phyloP scores from a whole-genome alignment of 768 basidiomycete genomes.

The Auricularia sp. region DNA sequence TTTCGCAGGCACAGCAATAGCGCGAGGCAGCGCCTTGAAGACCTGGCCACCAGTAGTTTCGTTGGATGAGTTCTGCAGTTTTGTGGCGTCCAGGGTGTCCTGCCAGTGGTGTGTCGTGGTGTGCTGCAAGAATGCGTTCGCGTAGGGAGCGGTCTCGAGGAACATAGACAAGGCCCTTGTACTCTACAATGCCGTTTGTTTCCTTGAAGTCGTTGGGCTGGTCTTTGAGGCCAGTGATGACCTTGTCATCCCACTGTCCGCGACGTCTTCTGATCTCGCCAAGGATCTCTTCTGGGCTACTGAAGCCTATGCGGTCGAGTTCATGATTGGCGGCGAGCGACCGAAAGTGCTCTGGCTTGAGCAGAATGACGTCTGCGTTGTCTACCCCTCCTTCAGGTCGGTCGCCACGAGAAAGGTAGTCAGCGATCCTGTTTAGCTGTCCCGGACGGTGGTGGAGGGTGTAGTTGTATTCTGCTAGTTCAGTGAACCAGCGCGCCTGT shows the following conservation, averaged over 20 bases:
- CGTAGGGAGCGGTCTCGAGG: conserved; percentile 12
- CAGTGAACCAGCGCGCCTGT: too few species aligned
- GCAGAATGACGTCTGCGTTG: not conserved
- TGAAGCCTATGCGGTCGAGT: too few species aligned
- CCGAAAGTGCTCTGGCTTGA: not conserved
- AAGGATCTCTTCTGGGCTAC: too few species aligned
- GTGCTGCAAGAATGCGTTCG: not conserved
- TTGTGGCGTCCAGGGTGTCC: conserved; percentile 11
- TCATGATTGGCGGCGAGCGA: too few species aligned
- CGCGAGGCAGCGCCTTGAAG: not conserved
- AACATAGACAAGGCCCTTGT: not conserved
- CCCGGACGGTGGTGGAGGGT: conserved; percentile 10
- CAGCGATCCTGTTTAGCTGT: not conserved
- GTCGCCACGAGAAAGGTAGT: conserved; percentile 2
- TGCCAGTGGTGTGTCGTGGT: conserved; percentile 6
- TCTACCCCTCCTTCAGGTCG: not conserved
- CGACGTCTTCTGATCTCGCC: not conserved
- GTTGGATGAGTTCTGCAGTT: conserved; percentile 5
- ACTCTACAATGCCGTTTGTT: not conserved
- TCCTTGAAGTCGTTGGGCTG: not conserved
- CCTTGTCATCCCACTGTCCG: not conserved
- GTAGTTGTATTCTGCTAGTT: conserved; percentile 8
- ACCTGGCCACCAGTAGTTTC: conserved; percentile 1
- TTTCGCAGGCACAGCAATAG: too few species aligned
- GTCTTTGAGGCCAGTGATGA: not conserved